These are phyloP conservation scores for Auricularia heimuer DNA, from an alignment of 768 basidiomycete genomes.

Conservation along the genomic window DNA sequence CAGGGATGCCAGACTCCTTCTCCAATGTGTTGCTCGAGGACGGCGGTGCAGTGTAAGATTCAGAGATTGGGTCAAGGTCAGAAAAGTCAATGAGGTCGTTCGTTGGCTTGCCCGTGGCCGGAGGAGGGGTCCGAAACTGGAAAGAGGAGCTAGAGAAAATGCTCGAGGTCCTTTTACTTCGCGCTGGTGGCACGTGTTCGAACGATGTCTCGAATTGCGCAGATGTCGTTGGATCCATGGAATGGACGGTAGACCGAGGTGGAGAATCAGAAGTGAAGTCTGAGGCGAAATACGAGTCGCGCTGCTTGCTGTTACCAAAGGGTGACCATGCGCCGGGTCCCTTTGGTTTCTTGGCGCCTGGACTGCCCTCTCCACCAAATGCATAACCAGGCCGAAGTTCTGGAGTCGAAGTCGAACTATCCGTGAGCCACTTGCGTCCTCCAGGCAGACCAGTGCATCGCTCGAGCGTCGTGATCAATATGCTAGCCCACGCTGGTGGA, in stretches of 20 bases:
- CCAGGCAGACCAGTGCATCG: conserved; percentile 62
- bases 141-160: neutral
- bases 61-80: conserved; percentile 22
- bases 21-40: conserved; percentile 20
- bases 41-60: conserved; percentile 20
- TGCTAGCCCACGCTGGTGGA: conserved; percentile 69
- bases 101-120: neutral
- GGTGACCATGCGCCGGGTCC: conserved; percentile 27
- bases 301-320: conserved; percentile 39
- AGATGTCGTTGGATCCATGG: neutral
- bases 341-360: conserved; percentile 33
- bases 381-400: conserved; percentile 35
- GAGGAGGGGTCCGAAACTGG: neutral
- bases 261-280: conserved; percentile 7
- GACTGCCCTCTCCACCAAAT: conserved; percentile 46
- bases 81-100: conserved; percentile 10
- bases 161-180: neutral
- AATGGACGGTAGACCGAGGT: neutral
- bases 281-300: conserved; percentile 48
- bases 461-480: conserved; percentile 66
- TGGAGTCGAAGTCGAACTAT: conserved; percentile 30
- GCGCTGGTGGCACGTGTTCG: neutral
- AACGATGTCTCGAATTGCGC: conserved; percentile 5
- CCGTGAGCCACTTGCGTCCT: conserved; percentile 54
- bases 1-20: conserved; percentile 3